Base-by-base conservation (phyloP, 768 basidiomycete species). In the Tricholoma flavovirens region DNA sequence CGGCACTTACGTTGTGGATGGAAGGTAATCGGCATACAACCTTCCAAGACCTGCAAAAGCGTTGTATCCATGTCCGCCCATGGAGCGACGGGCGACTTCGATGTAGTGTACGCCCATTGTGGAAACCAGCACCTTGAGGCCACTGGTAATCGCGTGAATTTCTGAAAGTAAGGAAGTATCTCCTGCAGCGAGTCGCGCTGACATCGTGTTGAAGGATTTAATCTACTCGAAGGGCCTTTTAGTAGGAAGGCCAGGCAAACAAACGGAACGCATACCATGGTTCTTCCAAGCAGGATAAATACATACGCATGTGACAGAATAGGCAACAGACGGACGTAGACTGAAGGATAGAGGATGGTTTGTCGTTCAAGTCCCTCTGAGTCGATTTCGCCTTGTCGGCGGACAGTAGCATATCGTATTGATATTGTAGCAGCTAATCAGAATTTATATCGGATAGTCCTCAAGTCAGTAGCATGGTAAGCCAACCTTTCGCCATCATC, bases 51-150 rank as follows among this genome's bases (percentile, higher is more conserved):
- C 88, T 0, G 84, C 74, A 59, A 84, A 87, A 0, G 75, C 79
- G 60, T 86, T 87, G 67, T 80, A 89, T 0, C 89, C 88, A 67
- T 91, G 88, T 3, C 88, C 88, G 51, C 88, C 89, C 78, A 90
- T 80, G 0, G 85, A 78, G 14, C 86, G 78, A 7, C 87, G 79
- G 3, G 86, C 83, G 5, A 74, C 77, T 67, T 89, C 88, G 11
- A 88, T 62, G 59, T 86, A 85, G 32, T 76, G 75, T 2, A 83
- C 76, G 4, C 75, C 72, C n/a, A 74, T 66, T 0, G 77, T 75
- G 1, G 81, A 77, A 3, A 78, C 80, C 29, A 86, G 73, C 3
- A 81, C 75, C 66, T 91, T 91, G 21, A 90, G 72, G 0, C 83
- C 87, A 62, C 83, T 84, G 9, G 86, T 82, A 9, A 78, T 81